Evolutionary conservation across 1,284 basidiomycete species (phyloP).

Genomic region (Neonothopanus nambi): DNA sequence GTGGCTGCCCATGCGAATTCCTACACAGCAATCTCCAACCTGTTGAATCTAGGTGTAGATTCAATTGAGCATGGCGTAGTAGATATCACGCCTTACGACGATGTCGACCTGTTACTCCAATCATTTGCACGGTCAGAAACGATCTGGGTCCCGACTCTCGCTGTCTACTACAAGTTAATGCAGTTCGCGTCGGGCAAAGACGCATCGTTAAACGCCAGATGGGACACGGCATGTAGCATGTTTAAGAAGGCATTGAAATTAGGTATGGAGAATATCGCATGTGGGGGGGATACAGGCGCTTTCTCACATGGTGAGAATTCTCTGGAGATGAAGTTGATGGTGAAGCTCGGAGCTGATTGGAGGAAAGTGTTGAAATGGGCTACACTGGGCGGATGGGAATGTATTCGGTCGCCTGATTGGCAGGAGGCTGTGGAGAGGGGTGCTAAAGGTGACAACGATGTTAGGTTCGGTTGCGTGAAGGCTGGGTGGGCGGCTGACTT

Average conservation of each 20-base stretch:
- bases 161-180: conserved; percentile 42
- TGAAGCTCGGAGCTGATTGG: conserved; percentile 53
- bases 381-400: conserved; percentile 61
- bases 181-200: conserved; percentile 15
- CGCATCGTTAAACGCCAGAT: conserved; percentile 27
- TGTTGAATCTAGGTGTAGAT: conserved; percentile 42
- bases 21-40: conserved; percentile 35
- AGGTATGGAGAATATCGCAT: conserved; percentile 50
- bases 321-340: conserved; percentile 64
- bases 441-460: conserved; percentile 50
- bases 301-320: conserved; percentile 65
- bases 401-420: conserved; percentile 52
- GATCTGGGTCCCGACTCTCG: conserved; percentile 63
- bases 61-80: conserved; percentile 53
- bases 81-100: background rate
- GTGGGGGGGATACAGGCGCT: conserved; percentile 64
- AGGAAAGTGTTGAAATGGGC: conserved; percentile 56
- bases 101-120: conserved; percentile 20
- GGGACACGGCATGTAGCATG: conserved; percentile 38
- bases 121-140: conserved; percentile 30
- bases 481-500: conserved; percentile 62
- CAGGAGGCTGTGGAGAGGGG: conserved; percentile 35
- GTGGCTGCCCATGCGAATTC: conserved; percentile 59
- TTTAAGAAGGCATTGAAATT: conserved; percentile 48
- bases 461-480: conserved; percentile 55